Evolutionary conservation across 2,329 filamentous ascomycete genomes (phyloP).

Genomic region (Exophiala alcalophila): DNA sequence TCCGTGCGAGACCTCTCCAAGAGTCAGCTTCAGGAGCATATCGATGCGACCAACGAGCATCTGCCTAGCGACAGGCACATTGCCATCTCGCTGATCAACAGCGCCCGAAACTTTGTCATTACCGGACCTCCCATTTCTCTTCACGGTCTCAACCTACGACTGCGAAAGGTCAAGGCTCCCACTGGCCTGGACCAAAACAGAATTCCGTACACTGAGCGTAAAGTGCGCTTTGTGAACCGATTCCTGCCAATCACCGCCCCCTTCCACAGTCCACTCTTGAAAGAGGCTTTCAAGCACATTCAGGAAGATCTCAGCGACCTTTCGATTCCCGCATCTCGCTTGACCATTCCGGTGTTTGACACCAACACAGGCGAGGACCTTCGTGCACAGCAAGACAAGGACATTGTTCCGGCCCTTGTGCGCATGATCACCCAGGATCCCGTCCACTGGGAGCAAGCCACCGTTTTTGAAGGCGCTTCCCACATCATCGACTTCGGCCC

Average conservation of each 20-base stretch:
- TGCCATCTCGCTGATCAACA: conserved; percentile 92
- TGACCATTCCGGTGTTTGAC: conserved; percentile 84
- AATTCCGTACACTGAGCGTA: conserved; percentile 91
- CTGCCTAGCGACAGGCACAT: conserved; percentile 90
- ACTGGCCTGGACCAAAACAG: conserved; percentile 96
- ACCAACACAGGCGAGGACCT: conserved; percentile 87
- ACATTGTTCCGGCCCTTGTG: conserved; percentile 81
- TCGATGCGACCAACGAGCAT: conserved; percentile 95
- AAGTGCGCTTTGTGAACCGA: conserved; percentile 92
- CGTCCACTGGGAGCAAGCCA: conserved; percentile 95
- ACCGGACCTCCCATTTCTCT: conserved; percentile 93
- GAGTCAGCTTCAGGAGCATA: conserved; percentile 89
- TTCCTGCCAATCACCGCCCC: conserved; percentile 97
- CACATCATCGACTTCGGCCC: conserved; percentile 97
- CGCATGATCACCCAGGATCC: conserved; percentile 92
- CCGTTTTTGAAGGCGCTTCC: conserved; percentile 82
- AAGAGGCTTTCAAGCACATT: conserved; percentile 76
- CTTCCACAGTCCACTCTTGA: conserved; percentile 94
- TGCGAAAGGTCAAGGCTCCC: conserved; percentile 94
- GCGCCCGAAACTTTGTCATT: conserved; percentile 92
- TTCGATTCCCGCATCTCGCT: conserved; percentile 66
- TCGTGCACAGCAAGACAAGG: conserved; percentile 64
- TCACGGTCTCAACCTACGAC: conserved; percentile 89
- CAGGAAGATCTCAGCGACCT: conserved; percentile 84
- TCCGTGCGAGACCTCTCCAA: conserved; percentile 91